Base-by-base conservation (phyloP, 345 rosid genomes). In the Adansonia digitata region DNA sequence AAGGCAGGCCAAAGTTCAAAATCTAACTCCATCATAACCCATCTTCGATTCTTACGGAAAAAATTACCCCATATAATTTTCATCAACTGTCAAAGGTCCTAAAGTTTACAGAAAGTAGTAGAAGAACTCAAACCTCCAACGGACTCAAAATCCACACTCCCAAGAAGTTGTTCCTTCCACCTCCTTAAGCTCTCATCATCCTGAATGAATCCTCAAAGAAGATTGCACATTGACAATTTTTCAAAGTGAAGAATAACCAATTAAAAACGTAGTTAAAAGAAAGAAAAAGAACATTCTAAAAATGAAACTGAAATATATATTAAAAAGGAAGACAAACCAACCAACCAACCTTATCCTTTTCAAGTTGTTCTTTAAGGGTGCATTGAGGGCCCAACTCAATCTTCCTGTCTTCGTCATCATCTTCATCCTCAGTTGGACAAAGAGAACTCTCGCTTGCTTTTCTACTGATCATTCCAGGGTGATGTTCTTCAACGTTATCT, bases 351-450 rank as follows among this genome's bases (percentile, higher is more conserved):
- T 89, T 89, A 64, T 89, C 94, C 78, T 85, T 89, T 79, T 89
- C 89, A 14, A 89, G 49, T 48, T 89, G 91, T 78, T 87, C 90
- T 43, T 43, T 78, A 61, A 89, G 86, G 8, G 90, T 75, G 82
- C n/a, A 86, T 72, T 86, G 91, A 77, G 94, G 94, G 35, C 93
- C 93, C 80, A 89, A 66, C 42, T 83, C 86, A 76, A 86, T 79
- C 82, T 82, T 84, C 75, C 82, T 83, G 1, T 79, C 88, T 8
- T 74, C 81, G 0, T 46, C 5, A 9, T 63, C 68, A 8, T 63
- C 46, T 18, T 63, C 68, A 10, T 63, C 45, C 10, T 63, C 68
- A n/a, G 67, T 62, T 35, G 45, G 65, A 60, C 40, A 60, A 29
- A 60, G 65, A 60, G 65, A 60, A 60, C 39, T 15, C 65, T 60